Conservation (phyloP, 129 eudicot genomes). For the Glebionis coronaria region DNA sequence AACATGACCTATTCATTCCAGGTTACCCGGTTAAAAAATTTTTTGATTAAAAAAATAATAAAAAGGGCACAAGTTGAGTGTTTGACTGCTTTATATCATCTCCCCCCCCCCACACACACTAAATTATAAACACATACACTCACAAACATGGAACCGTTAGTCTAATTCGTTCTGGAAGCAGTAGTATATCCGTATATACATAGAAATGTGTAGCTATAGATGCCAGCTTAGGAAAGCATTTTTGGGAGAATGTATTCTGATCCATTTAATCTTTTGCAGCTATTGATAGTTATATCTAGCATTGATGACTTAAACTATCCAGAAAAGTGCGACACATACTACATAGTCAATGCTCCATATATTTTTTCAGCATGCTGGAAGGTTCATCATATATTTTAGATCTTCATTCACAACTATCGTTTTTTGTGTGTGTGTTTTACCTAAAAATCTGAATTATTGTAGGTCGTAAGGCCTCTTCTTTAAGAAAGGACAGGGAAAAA, state of each 20-base stretch:
- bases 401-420: background rate
- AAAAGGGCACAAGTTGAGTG: too few species aligned
- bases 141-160: conserved; percentile 4
- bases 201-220: background rate
- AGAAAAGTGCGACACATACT: conserved; percentile 89
- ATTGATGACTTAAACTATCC: conserved; percentile 97
- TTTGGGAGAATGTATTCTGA: background rate
- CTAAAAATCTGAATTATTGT: conserved; percentile 20
- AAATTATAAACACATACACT: too few species aligned
- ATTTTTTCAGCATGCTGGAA: conserved; percentile 99
- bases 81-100: too few species aligned
- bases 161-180: background rate
- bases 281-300: conserved; percentile 80
- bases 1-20: too few species aligned
- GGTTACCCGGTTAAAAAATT: too few species aligned
- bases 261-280: conserved; percentile 45
- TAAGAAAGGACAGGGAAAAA: conserved; percentile 90
- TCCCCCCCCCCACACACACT: too few species aligned
- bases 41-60: too few species aligned
- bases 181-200: background rate
- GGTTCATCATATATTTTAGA: conserved; percentile 36
- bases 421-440: background rate
- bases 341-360: conserved; percentile 87
- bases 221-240: conserved; percentile 11
- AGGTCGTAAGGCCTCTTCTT: conserved; percentile 93